These are phyloP conservation scores for Tephrocybe sp. DNA, from an alignment of 768 basidiomycete species.

Conservation along the genomic window DNA sequence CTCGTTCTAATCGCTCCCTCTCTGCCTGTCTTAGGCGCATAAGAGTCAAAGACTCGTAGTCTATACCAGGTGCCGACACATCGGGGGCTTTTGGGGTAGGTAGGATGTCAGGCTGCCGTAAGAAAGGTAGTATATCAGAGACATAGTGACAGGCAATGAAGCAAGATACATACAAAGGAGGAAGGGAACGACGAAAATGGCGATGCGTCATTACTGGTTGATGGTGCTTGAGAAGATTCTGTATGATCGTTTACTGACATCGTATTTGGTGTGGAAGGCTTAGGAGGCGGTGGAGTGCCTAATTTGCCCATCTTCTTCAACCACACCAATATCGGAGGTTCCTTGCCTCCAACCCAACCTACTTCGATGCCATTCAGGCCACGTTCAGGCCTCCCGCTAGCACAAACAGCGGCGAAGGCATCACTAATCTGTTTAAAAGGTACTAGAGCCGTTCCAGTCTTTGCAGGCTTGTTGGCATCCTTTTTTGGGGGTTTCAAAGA, in stretches of 20 bases:
- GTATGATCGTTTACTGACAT: conserved; percentile 16
- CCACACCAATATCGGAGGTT: conserved; percentile 72
- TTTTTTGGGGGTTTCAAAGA: conserved; percentile 63
- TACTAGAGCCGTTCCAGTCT: conserved; percentile 67
- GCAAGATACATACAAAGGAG: conserved; percentile 42
- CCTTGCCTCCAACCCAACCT: conserved; percentile 70
- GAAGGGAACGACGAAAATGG: conserved; percentile 65
- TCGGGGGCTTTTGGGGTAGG: conserved; percentile 20
- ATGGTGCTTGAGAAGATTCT: conserved; percentile 28
- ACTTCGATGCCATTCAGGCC: conserved; percentile 65
- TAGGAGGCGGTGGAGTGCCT: conserved; percentile 24
- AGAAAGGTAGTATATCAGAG: conserved; percentile 10
- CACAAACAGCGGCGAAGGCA: conserved; percentile 75
- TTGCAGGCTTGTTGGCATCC: conserved; percentile 52
- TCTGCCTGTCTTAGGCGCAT: conserved; percentile 83
- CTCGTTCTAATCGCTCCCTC: conserved; percentile 69
- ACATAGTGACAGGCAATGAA: background rate
- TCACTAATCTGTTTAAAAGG: conserved; percentile 75
- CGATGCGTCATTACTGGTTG: conserved; percentile 22
- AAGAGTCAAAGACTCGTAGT: conserved; percentile 78
- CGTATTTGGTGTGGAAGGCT: background rate
- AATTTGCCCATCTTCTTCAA: conserved; percentile 70
- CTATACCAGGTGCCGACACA: conserved; percentile 40
- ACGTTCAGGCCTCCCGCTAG: conserved; percentile 45
- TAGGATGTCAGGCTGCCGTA: conserved; percentile 25